These are phyloP conservation scores for Mesostigma viride DNA, from an alignment of 139 green algal species.

Conservation along the genomic window DNA sequence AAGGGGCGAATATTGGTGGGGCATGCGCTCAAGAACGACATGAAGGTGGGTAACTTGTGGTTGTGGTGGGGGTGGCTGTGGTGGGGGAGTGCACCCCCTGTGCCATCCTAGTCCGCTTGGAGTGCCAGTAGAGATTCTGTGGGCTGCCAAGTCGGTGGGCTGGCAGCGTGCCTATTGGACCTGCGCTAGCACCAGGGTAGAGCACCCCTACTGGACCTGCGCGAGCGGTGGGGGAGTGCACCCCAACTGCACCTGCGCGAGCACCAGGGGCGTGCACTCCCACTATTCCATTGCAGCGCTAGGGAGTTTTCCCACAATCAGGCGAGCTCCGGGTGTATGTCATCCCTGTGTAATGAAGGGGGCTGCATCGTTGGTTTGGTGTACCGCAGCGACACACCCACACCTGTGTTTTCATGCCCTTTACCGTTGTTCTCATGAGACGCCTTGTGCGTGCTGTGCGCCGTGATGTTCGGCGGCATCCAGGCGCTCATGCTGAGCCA, in stretches of 20 bases:
- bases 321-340: background rate
- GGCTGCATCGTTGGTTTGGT: too few species aligned
- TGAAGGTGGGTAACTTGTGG: conserved; percentile 40
- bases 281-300: too few species aligned
- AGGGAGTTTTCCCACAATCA: background rate
- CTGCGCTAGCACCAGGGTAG: too few species aligned
- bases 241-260: too few species aligned
- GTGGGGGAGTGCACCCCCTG: background rate
- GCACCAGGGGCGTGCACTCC: too few species aligned
- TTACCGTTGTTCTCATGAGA: background rate
- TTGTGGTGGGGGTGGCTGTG: background rate
- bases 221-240: too few species aligned
- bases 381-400: too few species aligned
- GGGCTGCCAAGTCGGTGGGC: too few species aligned
- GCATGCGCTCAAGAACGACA: conserved; percentile 74
- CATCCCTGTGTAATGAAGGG: background rate
- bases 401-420: too few species aligned
- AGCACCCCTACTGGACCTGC: too few species aligned
- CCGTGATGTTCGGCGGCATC: background rate
- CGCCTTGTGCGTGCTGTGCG: background rate
- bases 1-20: conserved; percentile 66
- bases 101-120: background rate
- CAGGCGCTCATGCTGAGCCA: conserved; percentile 66
- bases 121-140: too few species aligned
- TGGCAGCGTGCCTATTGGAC: too few species aligned